Evolutionary conservation across 2,329 filamentous ascomycete genomes (phyloP).

Genomic region (Daldinia sp.): DNA sequence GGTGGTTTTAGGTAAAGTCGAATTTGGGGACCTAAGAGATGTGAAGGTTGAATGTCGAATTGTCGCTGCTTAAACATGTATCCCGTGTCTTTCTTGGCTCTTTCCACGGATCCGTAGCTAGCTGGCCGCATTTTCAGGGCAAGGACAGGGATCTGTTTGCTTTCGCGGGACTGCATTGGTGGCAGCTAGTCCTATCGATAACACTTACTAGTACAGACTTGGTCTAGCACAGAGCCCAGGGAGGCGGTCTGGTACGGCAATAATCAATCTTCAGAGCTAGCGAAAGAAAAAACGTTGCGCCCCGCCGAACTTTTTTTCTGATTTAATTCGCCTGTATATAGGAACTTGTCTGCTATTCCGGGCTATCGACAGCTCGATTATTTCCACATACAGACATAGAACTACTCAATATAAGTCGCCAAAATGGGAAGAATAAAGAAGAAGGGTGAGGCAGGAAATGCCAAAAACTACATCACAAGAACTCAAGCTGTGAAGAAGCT

Average conservation of each 20-base stretch:
- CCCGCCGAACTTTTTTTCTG: constrained; percentile 39
- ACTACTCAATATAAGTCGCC: constrained; percentile 5
- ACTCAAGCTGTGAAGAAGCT: constrained; percentile 98
- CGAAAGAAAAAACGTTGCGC: constrained; percentile 39
- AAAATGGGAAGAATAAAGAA: constrained; percentile 83
- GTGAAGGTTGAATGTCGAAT: not conserved
- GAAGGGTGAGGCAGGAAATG: constrained; percentile 90
- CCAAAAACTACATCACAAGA: constrained; percentile 98
- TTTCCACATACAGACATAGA: not conserved
- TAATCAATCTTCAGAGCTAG: constrained; percentile 9
- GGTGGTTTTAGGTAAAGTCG: too few species aligned
- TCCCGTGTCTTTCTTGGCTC: constrained; percentile 29
- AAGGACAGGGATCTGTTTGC: constrained; percentile 9
- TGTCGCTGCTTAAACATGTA: not conserved
- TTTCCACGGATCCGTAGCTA: too few species aligned
- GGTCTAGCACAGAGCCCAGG: constrained; percentile 10
- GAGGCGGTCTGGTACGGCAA: constrained; percentile 39
- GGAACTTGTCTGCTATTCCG: not conserved
- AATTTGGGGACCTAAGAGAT: too few species aligned
- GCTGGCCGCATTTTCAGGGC: constrained; percentile 9
- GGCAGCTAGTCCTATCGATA: constrained; percentile 26
- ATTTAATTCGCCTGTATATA: constrained; percentile 12
- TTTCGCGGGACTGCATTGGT: not conserved
- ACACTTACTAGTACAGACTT: not conserved
- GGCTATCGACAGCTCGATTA: not conserved